Conservation (phyloP, 257 asterid genomes). For the Jaltomata sinuosa region DNA sequence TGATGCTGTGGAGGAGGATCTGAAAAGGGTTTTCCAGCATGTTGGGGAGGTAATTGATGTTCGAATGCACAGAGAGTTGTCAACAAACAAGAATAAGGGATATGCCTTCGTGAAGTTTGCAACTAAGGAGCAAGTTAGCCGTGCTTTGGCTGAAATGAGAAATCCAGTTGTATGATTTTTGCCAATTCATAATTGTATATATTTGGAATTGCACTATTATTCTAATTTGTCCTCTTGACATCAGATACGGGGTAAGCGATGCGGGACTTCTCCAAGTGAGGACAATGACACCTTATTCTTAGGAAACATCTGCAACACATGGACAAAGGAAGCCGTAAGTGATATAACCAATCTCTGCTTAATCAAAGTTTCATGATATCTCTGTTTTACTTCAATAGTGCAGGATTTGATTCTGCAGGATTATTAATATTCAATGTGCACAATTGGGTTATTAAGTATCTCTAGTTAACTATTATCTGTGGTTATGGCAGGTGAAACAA, state of each 20-base stretch:
- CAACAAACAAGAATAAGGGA: slow-evolving; percentile 55
- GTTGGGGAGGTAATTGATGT: slow-evolving; percentile 57
- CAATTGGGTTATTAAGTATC: not conserved
- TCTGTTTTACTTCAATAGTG: not conserved
- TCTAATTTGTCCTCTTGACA: not conserved
- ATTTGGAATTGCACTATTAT: not conserved
- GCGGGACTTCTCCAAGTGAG: slow-evolving; percentile 52
- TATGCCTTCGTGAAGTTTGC: slow-evolving; percentile 61
- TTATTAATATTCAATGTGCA: not conserved
- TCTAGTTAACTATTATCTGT: not conserved
- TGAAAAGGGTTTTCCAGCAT: slow-evolving; percentile 43
- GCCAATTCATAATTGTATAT: not conserved
- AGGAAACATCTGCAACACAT: slow-evolving; percentile 59
- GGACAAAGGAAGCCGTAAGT: slow-evolving; percentile 58
- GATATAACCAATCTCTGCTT: not conserved
- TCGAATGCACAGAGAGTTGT: slow-evolving; percentile 40
- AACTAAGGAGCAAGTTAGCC: slow-evolving; percentile 44
- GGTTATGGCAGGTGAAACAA: slow-evolving; percentile 31
- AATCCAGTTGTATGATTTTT: slow-evolving; percentile 50
- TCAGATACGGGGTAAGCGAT: slow-evolving; percentile 61
- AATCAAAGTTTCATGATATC: not conserved
- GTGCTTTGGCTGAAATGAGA: slow-evolving; percentile 54
- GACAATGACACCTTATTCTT: slow-evolving; percentile 52
- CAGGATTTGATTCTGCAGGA: not conserved
- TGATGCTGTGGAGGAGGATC: slow-evolving; percentile 45